Base-by-base conservation (phyloP, 495 filamentous ascomycete species). In the Neurospora sp. region DNA sequence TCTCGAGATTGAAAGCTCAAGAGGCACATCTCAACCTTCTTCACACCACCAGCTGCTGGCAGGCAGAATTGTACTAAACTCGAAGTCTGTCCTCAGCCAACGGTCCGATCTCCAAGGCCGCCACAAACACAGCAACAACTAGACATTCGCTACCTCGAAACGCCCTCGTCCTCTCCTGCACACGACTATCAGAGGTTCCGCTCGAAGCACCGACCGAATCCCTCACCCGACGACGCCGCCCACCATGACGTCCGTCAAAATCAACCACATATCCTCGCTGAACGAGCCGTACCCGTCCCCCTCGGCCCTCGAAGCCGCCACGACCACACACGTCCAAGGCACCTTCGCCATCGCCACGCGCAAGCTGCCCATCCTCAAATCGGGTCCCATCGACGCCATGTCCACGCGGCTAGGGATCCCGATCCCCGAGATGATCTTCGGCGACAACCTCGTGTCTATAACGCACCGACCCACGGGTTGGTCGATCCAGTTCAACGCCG, bases 361-460 rank as follows among this genome's bases (percentile, higher is more conserved):
- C 77, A 97, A 96, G 84, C 89, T 93, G 35, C 95, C 96, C 46
- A 99, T 99, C 80, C 90, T 96, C 37, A 97, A 97, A 81, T 88
- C 93, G 27, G 91, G 87, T 16, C 93, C 95, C 31, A 98, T 99
- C 80, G 95, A 97, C 78, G 88, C 90, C 49, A 93, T 99, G 90
- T 90, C 89, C 20, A 82, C 86, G 71, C 88, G 88, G 69, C 88
- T 99, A 14, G 90, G 90, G 16, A 97, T 99, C 81, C 87, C 94
- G 14, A 90, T 93, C 8, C 96, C 96, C 3, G 96, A 99, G 83
- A 99, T 99, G 96, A 99, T 99, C 42, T 99, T 99, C 78, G 96
- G 96, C 40, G 94, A 99, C 83, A 99, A 99, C 82, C 85, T 89
- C 40, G 90, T 96, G 35, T 81, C 85, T 3, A 87, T 99, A 35